These are phyloP conservation scores for Moringa oleifera DNA, from an alignment of 345 rosid species.

Conservation along the genomic window DNA sequence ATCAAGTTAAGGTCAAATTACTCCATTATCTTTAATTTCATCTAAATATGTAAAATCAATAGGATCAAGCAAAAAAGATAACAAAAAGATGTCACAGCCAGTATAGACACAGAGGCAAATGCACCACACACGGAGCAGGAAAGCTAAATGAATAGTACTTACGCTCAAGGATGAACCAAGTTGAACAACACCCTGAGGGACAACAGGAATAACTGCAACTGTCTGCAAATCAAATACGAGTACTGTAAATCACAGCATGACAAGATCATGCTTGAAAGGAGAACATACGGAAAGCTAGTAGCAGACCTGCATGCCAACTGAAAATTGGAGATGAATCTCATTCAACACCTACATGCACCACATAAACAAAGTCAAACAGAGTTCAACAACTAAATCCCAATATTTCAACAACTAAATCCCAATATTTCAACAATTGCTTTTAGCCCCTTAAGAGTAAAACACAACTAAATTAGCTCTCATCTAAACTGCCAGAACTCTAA, in stretches of 20 bases:
- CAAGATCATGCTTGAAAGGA: not conserved
- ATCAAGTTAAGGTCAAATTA: not conserved
- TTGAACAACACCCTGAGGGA: slow-evolving; percentile 85
- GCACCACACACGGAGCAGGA: not conserved
- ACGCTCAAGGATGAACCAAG: slow-evolving; percentile 77
- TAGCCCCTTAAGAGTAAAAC: not conserved
- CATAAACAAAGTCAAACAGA: slow-evolving; percentile 13
- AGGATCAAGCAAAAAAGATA: not conserved
- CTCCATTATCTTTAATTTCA: not conserved
- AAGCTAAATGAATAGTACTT: slow-evolving; percentile 27
- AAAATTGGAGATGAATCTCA: slow-evolving; percentile 75
- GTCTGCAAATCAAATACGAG: slow-evolving; percentile 44
- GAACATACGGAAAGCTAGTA: not conserved
- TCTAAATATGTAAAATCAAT: not conserved
- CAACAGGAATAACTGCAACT: slow-evolving; percentile 74
- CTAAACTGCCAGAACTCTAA: not conserved
- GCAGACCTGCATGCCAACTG: slow-evolving; percentile 88
- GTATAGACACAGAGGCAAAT: not conserved
- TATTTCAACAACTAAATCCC: not conserved
- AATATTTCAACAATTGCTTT: not conserved
- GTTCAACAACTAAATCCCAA: not conserved
- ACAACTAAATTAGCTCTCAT: not conserved
- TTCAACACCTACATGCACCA: slow-evolving; percentile 51
- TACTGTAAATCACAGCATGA: slow-evolving; percentile 9
- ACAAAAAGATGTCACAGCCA: not conserved